Conservation (phyloP, 2,329 filamentous ascomycete genomes). For the Hypoxylon sp. region DNA sequence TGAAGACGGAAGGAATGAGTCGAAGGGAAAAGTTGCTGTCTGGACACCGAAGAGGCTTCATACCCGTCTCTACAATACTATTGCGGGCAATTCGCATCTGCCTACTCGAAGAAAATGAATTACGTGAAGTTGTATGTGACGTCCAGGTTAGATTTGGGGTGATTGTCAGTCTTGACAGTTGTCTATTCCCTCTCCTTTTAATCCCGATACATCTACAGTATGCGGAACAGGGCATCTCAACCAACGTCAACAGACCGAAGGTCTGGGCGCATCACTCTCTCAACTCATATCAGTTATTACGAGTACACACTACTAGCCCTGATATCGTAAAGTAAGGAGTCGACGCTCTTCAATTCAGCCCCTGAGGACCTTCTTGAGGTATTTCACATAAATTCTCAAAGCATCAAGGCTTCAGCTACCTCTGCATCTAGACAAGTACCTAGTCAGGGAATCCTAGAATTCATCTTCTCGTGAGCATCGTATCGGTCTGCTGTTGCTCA, state of each 20-base stretch:
- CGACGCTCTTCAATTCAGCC: not conserved
- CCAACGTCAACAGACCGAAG: not conserved
- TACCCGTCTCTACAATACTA: not conserved
- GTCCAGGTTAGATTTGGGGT: not conserved
- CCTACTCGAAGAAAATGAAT: not conserved
- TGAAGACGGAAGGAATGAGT: not conserved
- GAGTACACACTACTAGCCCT: not conserved
- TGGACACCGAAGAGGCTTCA: not conserved
- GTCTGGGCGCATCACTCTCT: not conserved
- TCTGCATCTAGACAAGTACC: not conserved
- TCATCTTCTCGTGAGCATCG: not conserved
- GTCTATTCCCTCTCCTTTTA: not conserved
- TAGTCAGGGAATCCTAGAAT: not conserved
- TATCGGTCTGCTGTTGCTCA: not conserved
- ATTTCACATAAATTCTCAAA: not conserved
- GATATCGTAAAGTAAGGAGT: not conserved
- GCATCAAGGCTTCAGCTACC: not conserved
- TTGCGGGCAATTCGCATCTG: not conserved
- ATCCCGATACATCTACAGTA: not conserved
- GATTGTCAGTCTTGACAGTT: not conserved
- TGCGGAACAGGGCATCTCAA: not conserved
- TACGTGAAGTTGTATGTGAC: not conserved
- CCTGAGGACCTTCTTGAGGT: too few relatives aligned
- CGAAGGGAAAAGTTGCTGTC: slow-evolving; percentile 3
- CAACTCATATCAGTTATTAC: not conserved